A percentile compares a stretch with the other conserved stretches of the same genome.
Evolutionary conservation across 2,329 filamentous ascomycete species (phyloP).

Genomic region (Cercospora beticola): DNA sequence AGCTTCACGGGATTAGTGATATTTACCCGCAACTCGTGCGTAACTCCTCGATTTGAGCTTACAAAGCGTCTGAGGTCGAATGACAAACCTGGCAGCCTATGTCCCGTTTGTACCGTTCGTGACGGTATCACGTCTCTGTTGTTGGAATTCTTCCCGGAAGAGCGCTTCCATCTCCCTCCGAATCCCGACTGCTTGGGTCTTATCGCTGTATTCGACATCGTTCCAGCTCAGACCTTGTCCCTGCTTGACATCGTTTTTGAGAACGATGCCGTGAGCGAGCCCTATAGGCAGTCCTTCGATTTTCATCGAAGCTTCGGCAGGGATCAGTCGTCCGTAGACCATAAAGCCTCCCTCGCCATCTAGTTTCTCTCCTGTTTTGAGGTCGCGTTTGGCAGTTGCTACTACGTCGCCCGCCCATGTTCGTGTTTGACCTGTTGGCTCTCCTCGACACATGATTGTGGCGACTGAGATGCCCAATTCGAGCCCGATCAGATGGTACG

Average conservation of each 20-base stretch:
- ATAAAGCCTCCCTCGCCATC: conserved; percentile 50
- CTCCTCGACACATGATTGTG: conserved; percentile 48
- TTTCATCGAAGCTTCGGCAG: conserved; percentile 42
- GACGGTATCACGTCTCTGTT: conserved; percentile 4
- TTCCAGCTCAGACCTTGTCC: conserved; percentile 47
- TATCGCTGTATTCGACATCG: conserved; percentile 47
- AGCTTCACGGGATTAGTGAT: neutral
- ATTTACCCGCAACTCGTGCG: neutral
- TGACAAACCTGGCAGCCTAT: neutral
- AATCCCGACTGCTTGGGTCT: conserved; percentile 42
- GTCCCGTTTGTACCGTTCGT: conserved; percentile 8
- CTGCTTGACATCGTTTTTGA: conserved; percentile 45
- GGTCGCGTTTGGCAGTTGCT: conserved; percentile 48
- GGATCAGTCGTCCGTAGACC: conserved; percentile 48
- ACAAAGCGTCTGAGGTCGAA: neutral
- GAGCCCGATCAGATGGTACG: conserved; percentile 50
- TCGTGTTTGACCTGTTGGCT: conserved; percentile 49
- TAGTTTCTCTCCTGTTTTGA: conserved; percentile 47
- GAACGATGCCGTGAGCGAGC: conserved; percentile 45
- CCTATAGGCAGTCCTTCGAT: conserved; percentile 48
- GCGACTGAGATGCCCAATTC: conserved; percentile 49
- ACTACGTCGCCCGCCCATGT: conserved; percentile 49
- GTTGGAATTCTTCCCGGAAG: conserved; percentile 33
- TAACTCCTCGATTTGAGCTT: neutral
- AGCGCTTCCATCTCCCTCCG: conserved; percentile 48